Conservation (phyloP, 2,329 filamentous ascomycete species). For the Scopulariopsis brevicaulis region DNA sequence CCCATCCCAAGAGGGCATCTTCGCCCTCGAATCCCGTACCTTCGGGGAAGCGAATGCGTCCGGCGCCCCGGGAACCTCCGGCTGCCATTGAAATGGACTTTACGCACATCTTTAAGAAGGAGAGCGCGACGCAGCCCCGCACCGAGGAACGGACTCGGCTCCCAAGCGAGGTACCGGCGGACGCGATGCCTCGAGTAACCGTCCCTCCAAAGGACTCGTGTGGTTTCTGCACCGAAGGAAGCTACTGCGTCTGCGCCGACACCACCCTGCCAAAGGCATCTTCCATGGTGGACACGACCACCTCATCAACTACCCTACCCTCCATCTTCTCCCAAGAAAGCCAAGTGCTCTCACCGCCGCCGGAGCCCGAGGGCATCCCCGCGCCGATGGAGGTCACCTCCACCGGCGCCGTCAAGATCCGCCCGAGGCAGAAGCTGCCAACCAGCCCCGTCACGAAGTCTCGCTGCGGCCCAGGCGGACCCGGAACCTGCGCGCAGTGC, state of each 20-base stretch:
- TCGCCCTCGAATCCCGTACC: constrained; percentile 30
- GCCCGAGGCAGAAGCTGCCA: constrained; percentile 22
- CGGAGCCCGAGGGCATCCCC: constrained; percentile 30
- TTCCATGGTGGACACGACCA: constrained; percentile 5
- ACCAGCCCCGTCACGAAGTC: constrained; percentile 16
- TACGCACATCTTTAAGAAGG: constrained; percentile 3
- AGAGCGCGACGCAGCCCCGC: not conserved
- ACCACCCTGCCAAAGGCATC: constrained; percentile 18
- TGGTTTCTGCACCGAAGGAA: constrained; percentile 74
- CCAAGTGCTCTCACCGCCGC: constrained; percentile 4
- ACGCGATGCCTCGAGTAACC: constrained; percentile 6
- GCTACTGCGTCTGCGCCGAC: constrained; percentile 73
- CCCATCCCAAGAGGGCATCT: constrained; percentile 34
- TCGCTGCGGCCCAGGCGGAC: constrained; percentile 54
- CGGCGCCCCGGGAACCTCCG: constrained; percentile 12
- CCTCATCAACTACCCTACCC: constrained; percentile 12
- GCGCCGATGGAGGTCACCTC: constrained; percentile 47
- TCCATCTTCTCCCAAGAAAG: constrained; percentile 8
- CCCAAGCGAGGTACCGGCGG: constrained; percentile 7
- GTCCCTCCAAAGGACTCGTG: constrained; percentile 54
- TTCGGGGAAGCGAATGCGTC: constrained; percentile 44
- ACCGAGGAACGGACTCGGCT: not conserved
- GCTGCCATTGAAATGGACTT: constrained; percentile 4
- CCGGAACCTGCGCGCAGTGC: constrained; percentile 71
- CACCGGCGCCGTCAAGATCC: constrained; percentile 50